These are phyloP conservation scores for Hyaloscypha finlandica DNA, from an alignment of 495 filamentous ascomycete species.

Conservation along the genomic window DNA sequence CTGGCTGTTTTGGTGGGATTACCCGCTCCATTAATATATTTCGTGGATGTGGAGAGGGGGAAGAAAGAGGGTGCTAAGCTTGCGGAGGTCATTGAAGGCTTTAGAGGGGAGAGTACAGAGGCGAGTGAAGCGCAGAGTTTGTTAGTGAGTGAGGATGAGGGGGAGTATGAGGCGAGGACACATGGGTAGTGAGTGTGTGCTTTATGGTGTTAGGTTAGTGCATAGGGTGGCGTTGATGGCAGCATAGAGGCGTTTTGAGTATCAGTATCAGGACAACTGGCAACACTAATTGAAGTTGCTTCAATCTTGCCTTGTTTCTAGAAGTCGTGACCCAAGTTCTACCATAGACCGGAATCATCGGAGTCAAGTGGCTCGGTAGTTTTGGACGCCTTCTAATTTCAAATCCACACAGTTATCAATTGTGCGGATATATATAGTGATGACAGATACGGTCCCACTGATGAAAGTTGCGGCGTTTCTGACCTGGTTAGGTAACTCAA, in stretches of 20 bases:
- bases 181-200: not conserved
- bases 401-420: too few species aligned
- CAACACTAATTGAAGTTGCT: not conserved
- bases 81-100: constrained; percentile 65
- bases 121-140: constrained; percentile 15
- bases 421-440: too few species aligned
- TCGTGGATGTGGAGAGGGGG: constrained; percentile 88
- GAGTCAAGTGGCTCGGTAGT: too few species aligned
- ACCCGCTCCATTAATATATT: constrained; percentile 79
- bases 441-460: too few species aligned
- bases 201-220: constrained; percentile 6
- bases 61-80: constrained; percentile 74
- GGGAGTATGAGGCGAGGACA: constrained; percentile 13
- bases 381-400: too few species aligned
- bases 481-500: too few species aligned
- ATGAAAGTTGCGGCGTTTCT: too few species aligned
- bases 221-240: constrained; percentile 3
- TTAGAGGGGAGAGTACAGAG: constrained; percentile 35
- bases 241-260: not conserved
- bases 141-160: constrained; percentile 21
- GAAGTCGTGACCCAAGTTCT: too few species aligned
- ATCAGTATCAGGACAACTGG: not conserved
- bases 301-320: not conserved
- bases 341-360: too few species aligned
- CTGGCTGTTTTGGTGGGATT: constrained; percentile 79